These are phyloP conservation scores for Trichophyton benhamiae DNA, from an alignment of 2,329 filamentous ascomycete genomes.

Conservation along the genomic window DNA sequence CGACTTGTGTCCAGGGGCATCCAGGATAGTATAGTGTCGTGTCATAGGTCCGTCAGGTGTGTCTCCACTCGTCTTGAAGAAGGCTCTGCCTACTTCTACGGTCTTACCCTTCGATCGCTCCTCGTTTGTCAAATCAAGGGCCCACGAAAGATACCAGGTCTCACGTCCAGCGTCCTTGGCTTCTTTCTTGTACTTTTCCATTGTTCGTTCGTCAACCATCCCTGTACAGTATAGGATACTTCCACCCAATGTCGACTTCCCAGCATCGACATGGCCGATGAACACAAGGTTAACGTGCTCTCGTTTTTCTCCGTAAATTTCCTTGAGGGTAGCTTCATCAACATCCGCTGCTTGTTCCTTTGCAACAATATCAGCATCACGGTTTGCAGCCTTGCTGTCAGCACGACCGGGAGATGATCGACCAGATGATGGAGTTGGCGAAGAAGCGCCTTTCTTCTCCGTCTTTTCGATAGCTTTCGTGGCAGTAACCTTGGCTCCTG, in stretches of 20 bases:
- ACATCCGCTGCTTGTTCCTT: slow-evolving; percentile 71
- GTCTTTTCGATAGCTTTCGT: slow-evolving; percentile 87
- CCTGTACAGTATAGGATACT: slow-evolving; percentile 86
- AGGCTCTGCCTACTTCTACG: slow-evolving; percentile 89
- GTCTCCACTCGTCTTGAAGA: slow-evolving; percentile 63
- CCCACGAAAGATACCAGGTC: slow-evolving; percentile 99
- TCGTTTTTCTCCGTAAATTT: slow-evolving; percentile 77
- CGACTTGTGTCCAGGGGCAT: slow-evolving; percentile 94
- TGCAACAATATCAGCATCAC: slow-evolving; percentile 70
- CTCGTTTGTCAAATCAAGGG: slow-evolving; percentile 91
- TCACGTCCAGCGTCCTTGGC: slow-evolving; percentile 93
- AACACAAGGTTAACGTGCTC: slow-evolving; percentile 89
- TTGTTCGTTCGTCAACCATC: slow-evolving; percentile 97
- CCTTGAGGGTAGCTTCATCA: slow-evolving; percentile 74
- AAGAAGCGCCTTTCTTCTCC: slow-evolving; percentile 55
- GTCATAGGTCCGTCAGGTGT: slow-evolving; percentile 49
- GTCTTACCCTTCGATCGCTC: slow-evolving; percentile 95
- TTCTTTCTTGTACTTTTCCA: slow-evolving; percentile 96
- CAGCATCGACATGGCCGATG: slow-evolving; percentile 94
- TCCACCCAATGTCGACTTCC: slow-evolving; percentile 91
- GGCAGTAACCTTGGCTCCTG: slow-evolving; percentile 70
- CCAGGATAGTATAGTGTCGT: slow-evolving; percentile 88
- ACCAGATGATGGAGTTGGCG: slow-evolving; percentile 70
- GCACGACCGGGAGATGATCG: slow-evolving; percentile 60
- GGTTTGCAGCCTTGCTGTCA: slow-evolving; percentile 45